These are phyloP conservation scores for Zygnema circumcarinatum DNA, from an alignment of 139 green algal genomes.

Conservation along the genomic window DNA sequence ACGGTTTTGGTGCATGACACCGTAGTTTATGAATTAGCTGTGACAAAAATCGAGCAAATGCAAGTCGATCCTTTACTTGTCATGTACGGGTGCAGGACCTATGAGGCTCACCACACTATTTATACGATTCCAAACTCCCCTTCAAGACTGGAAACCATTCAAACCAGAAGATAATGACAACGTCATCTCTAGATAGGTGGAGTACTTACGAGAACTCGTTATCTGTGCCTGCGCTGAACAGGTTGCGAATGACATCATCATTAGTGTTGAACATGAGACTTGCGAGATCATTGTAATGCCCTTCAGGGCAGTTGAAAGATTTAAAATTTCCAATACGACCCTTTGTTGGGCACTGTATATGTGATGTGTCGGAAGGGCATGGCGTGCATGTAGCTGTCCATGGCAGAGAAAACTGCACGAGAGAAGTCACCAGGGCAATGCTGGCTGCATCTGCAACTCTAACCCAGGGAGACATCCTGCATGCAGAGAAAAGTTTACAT, in stretches of 20 bases:
- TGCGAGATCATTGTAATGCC: constrained; percentile 83
- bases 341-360: constrained; percentile 69
- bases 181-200: too few species aligned
- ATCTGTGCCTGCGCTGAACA: constrained; percentile 76
- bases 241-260: constrained; percentile 82
- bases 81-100: too few species aligned
- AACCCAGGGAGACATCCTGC: constrained; percentile 40
- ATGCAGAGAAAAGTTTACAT: too few species aligned
- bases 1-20: too few species aligned
- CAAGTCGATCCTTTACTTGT: too few species aligned
- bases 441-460: constrained; percentile 53
- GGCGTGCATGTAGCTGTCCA: constrained; percentile 41
- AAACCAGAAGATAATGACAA: too few species aligned
- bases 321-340: constrained; percentile 77
- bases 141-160: too few species aligned
- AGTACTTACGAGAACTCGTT: constrained; percentile 71
- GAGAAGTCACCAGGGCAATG: constrained; percentile 57
- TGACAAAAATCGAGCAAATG: too few species aligned
- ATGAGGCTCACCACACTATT: too few species aligned
- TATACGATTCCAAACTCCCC: too few species aligned
- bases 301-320: constrained; percentile 45
- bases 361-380: constrained; percentile 61
- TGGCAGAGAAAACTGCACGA: constrained; percentile 54
- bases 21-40: too few species aligned
- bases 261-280: constrained; percentile 85